These are phyloP conservation scores for Yamadazyma akitaensis DNA, from an alignment of 805 yeast genomes.

Conservation along the genomic window DNA sequence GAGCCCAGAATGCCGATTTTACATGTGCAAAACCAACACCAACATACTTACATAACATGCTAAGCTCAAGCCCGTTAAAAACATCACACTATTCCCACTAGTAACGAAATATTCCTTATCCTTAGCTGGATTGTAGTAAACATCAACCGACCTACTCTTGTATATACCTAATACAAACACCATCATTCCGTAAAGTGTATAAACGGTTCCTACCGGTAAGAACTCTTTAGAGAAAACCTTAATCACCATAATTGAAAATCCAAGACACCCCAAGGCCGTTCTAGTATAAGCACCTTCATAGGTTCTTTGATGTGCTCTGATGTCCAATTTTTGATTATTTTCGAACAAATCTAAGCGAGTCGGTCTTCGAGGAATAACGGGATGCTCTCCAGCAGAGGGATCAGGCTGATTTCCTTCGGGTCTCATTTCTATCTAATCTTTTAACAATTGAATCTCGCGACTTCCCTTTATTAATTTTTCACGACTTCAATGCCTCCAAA, in stretches of 20 bases:
- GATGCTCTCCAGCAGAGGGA: neutral
- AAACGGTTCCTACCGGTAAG: conserved; percentile 63
- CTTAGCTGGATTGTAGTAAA: conserved; percentile 35
- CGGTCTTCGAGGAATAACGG: conserved; percentile 18
- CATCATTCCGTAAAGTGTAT: conserved; percentile 55
- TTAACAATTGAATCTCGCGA: neutral
- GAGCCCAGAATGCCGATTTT: too few species aligned
- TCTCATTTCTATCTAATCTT: neutral
- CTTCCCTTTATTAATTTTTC: neutral
- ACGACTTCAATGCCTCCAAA: conserved; percentile 17
- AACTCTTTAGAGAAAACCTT: conserved; percentile 64
- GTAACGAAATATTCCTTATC: conserved; percentile 50
- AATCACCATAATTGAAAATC: conserved; percentile 62
- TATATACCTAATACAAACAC: conserved; percentile 39
- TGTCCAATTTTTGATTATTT: conserved; percentile 43
- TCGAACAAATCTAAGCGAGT: conserved; percentile 37
- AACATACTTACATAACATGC: conserved; percentile 50
- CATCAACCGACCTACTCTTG: conserved; percentile 33
- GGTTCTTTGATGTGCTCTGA: conserved; percentile 74
- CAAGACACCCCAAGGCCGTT: conserved; percentile 64
- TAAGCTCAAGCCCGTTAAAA: conserved; percentile 49
- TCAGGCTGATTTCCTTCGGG: conserved; percentile 1
- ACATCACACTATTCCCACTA: conserved; percentile 57
- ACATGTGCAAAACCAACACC: conserved; percentile 46
- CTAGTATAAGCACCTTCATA: conserved; percentile 82